phyloP scores from a whole-genome alignment of 2,329 filamentous ascomycete species.

The Colletotrichum lindemuthianum region DNA sequence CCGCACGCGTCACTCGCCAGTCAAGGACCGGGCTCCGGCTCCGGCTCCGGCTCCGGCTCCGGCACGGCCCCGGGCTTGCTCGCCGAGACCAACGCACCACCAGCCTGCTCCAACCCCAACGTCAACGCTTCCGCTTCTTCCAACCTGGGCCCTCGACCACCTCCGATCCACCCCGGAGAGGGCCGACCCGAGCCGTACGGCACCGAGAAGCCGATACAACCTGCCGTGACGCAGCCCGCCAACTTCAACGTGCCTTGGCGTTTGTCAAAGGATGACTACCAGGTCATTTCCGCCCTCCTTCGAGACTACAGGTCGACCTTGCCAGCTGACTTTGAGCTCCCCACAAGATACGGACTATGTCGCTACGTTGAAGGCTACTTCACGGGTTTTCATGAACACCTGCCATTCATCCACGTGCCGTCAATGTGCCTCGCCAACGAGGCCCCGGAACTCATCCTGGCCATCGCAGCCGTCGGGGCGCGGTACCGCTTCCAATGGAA shows the following conservation, averaged over 20 bases:
- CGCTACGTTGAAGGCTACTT: conserved; percentile 62
- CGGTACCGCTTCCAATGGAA: conserved; percentile 60
- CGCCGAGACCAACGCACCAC: no score
- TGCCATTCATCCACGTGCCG: conserved; percentile 61
- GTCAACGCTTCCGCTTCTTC: no score
- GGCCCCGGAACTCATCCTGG: conserved; percentile 59
- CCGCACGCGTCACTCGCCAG: no score
- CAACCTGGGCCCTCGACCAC: no score
- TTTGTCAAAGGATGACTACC: no score
- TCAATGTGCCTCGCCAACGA: conserved; percentile 55
- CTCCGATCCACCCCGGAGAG: no score
- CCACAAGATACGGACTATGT: conserved; percentile 57
- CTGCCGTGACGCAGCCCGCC: background rate
- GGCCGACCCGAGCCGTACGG: no score
- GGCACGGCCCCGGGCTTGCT: no score
- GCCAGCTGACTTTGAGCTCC: conserved; percentile 50
- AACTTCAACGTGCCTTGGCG: conserved; percentile 1
- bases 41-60: no score
- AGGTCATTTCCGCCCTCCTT: background rate
- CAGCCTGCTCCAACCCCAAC: no score
- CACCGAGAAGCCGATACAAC: no score
- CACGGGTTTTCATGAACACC: conserved; percentile 59
- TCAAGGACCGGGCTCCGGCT: no score
- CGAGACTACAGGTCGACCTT: background rate
- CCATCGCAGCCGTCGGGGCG: conserved; percentile 59